Evolutionary conservation across 805 yeast species (phyloP).

Genomic region (Hyphopichia homilentoma): DNA sequence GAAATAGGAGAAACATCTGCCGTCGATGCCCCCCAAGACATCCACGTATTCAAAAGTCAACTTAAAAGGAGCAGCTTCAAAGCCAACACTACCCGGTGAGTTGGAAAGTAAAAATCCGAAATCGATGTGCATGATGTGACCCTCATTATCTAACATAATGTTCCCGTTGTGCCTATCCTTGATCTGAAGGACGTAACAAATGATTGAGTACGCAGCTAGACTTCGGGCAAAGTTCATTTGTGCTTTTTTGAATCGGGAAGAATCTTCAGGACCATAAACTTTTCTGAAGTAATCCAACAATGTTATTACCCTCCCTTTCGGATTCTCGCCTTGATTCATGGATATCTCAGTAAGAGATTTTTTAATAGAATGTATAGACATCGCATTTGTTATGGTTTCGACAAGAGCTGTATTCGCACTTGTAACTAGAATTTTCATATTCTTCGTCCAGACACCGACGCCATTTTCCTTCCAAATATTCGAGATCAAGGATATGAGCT

Average conservation of each 20-base stretch:
- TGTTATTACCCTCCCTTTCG: slow-evolving; percentile 67
- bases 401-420: slow-evolving; percentile 89
- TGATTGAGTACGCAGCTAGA: slow-evolving; percentile 86
- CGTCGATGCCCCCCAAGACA: slow-evolving; percentile 73
- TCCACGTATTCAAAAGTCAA: slow-evolving; percentile 87
- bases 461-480: slow-evolving; percentile 72
- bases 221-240: slow-evolving; percentile 83
- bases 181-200: slow-evolving; percentile 85
- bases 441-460: slow-evolving; percentile 84
- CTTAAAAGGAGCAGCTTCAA: slow-evolving; percentile 97
- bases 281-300: slow-evolving; percentile 74
- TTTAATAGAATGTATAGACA: slow-evolving; percentile 90
- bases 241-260: slow-evolving; percentile 61
- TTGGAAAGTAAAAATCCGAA: slow-evolving; percentile 91
- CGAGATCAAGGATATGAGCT: slow-evolving; percentile 81
- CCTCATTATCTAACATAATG: slow-evolving; percentile 93
- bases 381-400: slow-evolving; percentile 93
- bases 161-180: slow-evolving; percentile 98
- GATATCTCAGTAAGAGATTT: slow-evolving; percentile 82
- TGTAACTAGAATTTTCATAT: slow-evolving; percentile 89
- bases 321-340: slow-evolving; percentile 61
- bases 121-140: slow-evolving; percentile 93
- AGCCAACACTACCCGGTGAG: slow-evolving; percentile 95
- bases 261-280: slow-evolving; percentile 64
- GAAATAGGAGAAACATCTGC: slow-evolving; percentile 59